Evolutionary conservation across 768 basidiomycete species (phyloP).

Genomic region (Pholiota microspora): DNA sequence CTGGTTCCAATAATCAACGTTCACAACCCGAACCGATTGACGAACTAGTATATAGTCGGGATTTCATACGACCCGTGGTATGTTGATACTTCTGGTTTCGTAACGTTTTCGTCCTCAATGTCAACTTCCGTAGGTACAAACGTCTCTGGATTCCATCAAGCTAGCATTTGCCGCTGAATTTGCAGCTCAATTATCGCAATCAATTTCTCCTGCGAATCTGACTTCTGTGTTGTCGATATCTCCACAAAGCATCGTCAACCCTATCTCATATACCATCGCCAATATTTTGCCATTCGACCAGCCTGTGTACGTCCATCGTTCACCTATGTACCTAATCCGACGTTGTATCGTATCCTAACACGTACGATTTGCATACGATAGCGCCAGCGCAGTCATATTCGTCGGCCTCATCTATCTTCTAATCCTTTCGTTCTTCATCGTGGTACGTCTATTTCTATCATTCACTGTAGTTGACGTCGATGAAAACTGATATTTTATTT

Average conservation of each 20-base stretch:
- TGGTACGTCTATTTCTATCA: slow-evolving; percentile 26
- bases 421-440: slow-evolving; percentile 41
- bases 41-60: slow-evolving; percentile 21
- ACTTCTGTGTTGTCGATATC: slow-evolving; percentile 40
- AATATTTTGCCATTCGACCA: slow-evolving; percentile 62
- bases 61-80: slow-evolving; percentile 31
- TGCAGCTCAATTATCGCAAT: slow-evolving; percentile 13
- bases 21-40: slow-evolving; percentile 4
- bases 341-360: too few species aligned
- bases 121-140: slow-evolving; percentile 24
- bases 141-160: slow-evolving; percentile 31
- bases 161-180: slow-evolving; percentile 18
- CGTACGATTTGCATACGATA: too few species aligned
- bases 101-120: not conserved
- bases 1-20: not conserved
- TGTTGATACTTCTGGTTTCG: too few species aligned
- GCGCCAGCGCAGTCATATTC: slow-evolving; percentile 52
- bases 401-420: slow-evolving; percentile 57
- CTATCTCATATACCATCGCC: slow-evolving; percentile 43
- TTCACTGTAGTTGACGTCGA: not conserved
- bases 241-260: slow-evolving; percentile 47
- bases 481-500: not conserved
- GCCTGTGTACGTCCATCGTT: slow-evolving; percentile 47
- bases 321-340: not conserved
- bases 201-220: slow-evolving; percentile 13